Conservation (phyloP, 1,284 basidiomycete genomes). For the Sanguinoderma infundibulare region DNA sequence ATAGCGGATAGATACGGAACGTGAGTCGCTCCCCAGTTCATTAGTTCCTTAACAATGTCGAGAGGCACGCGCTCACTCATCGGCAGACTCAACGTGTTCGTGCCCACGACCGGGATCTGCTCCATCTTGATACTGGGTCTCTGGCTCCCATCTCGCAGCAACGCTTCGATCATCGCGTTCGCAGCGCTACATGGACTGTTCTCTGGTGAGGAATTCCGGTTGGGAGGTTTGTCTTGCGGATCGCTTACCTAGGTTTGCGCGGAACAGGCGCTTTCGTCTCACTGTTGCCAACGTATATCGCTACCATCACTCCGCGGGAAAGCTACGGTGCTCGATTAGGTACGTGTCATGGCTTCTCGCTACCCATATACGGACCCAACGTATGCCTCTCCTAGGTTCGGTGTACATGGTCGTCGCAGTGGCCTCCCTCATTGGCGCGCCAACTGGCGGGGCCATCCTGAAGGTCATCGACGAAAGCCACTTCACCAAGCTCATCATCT, state of each 20-base stretch:
- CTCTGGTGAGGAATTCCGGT: constrained; percentile 26
- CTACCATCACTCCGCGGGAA: constrained; percentile 52
- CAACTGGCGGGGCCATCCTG: constrained; percentile 39
- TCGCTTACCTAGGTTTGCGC: background rate
- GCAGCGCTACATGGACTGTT: constrained; percentile 57
- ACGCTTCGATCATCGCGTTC: constrained; percentile 50
- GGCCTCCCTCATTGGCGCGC: constrained; percentile 35
- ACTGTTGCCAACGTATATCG: constrained; percentile 65
- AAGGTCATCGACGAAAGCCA: constrained; percentile 28
- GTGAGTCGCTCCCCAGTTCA: constrained; percentile 20
- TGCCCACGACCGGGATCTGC: constrained; percentile 58
- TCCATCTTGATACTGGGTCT: constrained; percentile 55
- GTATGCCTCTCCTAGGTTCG: constrained; percentile 24
- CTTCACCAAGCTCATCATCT: constrained; percentile 38
- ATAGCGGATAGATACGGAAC: constrained; percentile 61
- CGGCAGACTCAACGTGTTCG: constrained; percentile 57
- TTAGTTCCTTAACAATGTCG: no score
- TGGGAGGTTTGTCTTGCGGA: background rate
- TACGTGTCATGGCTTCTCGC: constrained; percentile 8
- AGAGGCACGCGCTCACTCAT: background rate
- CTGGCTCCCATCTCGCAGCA: constrained; percentile 52
- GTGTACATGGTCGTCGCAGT: constrained; percentile 35
- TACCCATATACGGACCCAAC: background rate
- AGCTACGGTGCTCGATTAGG: constrained; percentile 36
- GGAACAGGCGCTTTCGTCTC: constrained; percentile 58